These are phyloP conservation scores for Fonsecaea nubica DNA, from an alignment of 2,329 filamentous ascomycete species.

Conservation along the genomic window DNA sequence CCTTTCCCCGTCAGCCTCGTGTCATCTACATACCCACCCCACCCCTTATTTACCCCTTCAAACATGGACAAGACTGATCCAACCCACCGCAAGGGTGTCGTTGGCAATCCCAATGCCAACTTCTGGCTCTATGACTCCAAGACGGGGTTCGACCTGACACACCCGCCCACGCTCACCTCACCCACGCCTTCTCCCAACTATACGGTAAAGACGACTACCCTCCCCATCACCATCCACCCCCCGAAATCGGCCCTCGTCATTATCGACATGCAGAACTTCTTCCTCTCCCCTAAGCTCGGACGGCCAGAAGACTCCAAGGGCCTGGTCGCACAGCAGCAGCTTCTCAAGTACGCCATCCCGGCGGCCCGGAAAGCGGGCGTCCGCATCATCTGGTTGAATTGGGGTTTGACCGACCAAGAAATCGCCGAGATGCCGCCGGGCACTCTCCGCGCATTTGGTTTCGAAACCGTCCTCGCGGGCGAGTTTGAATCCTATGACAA, in stretches of 20 bases:
- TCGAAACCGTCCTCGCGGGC: slow-evolving; percentile 43
- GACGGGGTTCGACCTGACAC: slow-evolving; percentile 57
- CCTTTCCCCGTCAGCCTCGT: slow-evolving; percentile 30
- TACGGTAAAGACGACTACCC: slow-evolving; percentile 41
- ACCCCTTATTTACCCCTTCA: background rate
- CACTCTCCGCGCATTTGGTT: slow-evolving; percentile 58
- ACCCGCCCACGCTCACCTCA: slow-evolving; percentile 44
- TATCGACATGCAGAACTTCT: slow-evolving; percentile 63
- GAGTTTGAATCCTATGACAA: slow-evolving; percentile 33
- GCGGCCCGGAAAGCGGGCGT: slow-evolving; percentile 60
- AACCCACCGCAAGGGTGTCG: slow-evolving; percentile 46
- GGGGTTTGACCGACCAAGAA: slow-evolving; percentile 63
- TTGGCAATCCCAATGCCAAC: slow-evolving; percentile 48
- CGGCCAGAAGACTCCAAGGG: slow-evolving; percentile 51
- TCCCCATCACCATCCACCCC: slow-evolving; percentile 50
- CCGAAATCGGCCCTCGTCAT: slow-evolving; percentile 56
- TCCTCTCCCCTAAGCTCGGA: slow-evolving; percentile 54
- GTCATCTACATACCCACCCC: background rate
- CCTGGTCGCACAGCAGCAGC: slow-evolving; percentile 50
- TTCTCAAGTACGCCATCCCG: slow-evolving; percentile 54
- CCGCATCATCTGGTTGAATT: slow-evolving; percentile 62
- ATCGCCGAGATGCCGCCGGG: slow-evolving; percentile 58
- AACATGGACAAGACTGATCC: slow-evolving; percentile 34
- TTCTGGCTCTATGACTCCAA: slow-evolving; percentile 55
- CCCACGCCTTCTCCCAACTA: slow-evolving; percentile 29